Conservation (phyloP, 1,284 basidiomycete genomes). For the Heterobasidion occidentale region DNA sequence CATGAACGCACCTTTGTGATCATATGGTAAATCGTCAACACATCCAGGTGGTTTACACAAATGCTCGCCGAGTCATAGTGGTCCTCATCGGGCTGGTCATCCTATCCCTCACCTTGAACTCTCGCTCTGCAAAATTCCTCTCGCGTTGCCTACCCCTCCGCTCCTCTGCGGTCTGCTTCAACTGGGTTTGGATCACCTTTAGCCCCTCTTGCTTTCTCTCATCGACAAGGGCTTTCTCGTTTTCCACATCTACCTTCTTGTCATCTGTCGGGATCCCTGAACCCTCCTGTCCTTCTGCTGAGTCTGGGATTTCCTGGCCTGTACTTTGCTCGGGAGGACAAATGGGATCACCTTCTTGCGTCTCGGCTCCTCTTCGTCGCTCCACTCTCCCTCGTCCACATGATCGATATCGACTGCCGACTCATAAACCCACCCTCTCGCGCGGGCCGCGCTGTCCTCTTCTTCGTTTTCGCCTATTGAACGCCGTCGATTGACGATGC, state of each 20-base stretch:
- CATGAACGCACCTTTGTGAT: too few relatives aligned
- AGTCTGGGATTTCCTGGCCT: not conserved
- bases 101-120: not conserved
- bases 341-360: slow-evolving; percentile 11
- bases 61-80: not conserved
- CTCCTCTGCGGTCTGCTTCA: not conserved
- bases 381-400: slow-evolving; percentile 3
- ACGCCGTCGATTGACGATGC: slow-evolving; percentile 46
- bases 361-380: slow-evolving; percentile 2
- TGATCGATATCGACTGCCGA: slow-evolving; percentile 37
- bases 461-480: slow-evolving; percentile 27
- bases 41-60: too few relatives aligned
- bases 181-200: too few relatives aligned
- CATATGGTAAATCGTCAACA: too few relatives aligned
- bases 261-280: not conserved
- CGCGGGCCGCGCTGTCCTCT: slow-evolving; percentile 10
- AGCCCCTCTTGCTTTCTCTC: not conserved
- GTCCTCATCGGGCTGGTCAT: not conserved
- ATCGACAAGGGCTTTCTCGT: not conserved
- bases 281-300: too few relatives aligned
- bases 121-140: not conserved
- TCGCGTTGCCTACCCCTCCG: not conserved
- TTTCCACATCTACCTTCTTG: not conserved
- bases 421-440: slow-evolving; percentile 42
- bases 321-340: slow-evolving; percentile 2